Conservation (phyloP, 148 eudicot species). For the Camellia granthamiana region DNA sequence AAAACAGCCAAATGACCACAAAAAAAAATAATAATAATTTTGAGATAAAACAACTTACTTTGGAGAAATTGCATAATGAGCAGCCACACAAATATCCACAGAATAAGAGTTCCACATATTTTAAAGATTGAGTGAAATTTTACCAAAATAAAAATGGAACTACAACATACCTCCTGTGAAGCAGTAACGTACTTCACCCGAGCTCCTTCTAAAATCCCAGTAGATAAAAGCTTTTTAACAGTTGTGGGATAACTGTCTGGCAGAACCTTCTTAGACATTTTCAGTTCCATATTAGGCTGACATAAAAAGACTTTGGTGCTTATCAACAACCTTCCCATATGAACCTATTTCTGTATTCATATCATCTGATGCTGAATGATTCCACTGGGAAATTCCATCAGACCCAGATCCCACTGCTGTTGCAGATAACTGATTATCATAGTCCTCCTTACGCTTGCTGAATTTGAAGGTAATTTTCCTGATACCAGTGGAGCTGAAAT, state of each 20-base stretch:
- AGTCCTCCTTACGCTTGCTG: slow-evolving; percentile 64
- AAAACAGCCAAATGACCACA: background rate
- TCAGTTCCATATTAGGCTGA: slow-evolving; percentile 52
- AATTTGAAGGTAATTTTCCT: slow-evolving; percentile 91
- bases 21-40: background rate
- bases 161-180: slow-evolving; percentile 47
- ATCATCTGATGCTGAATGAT: slow-evolving; percentile 22
- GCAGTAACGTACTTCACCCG: slow-evolving; percentile 68
- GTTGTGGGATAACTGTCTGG: slow-evolving; percentile 61
- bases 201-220: slow-evolving; percentile 88
- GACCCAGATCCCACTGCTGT: slow-evolving; percentile 20
- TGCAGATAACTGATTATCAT: slow-evolving; percentile 27
- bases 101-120: slow-evolving; percentile 13
- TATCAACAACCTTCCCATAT: slow-evolving; percentile 9
- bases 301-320: slow-evolving; percentile 14
- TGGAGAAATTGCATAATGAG: slow-evolving; percentile 56
- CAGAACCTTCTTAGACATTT: slow-evolving; percentile 64
- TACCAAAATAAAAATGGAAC: background rate
- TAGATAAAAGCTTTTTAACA: slow-evolving; percentile 84
- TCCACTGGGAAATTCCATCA: slow-evolving; percentile 23
- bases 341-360: slow-evolving; percentile 10
- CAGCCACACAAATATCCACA: slow-evolving; percentile 88
- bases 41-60: slow-evolving; percentile 31
- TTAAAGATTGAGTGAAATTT: background rate
- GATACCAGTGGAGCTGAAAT: slow-evolving; percentile 63